phyloP scores from a whole-genome alignment of 106 monocot genomes.

The Dioscorea alata region DNA sequence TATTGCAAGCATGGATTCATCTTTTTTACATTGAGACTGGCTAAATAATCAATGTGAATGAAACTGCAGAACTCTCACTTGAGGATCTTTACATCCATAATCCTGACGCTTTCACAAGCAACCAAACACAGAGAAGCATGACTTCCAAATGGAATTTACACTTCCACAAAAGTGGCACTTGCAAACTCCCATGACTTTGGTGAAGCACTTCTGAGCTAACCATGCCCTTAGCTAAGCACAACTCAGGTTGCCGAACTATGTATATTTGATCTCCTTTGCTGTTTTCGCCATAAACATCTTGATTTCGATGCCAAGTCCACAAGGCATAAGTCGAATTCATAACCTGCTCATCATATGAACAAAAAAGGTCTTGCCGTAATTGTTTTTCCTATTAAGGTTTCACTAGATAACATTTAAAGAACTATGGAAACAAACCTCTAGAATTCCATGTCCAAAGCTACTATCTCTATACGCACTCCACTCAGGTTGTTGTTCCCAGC shows the following conservation, averaged over 20 bases:
- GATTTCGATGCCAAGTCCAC: conserved; percentile 94
- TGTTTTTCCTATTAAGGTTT: too few relatives aligned
- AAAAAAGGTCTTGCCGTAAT: background rate
- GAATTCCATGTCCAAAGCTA: conserved; percentile 93
- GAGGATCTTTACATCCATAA: too few relatives aligned
- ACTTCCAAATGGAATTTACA: too few relatives aligned
- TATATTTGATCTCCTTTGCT: conserved; percentile 74
- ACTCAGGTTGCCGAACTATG: conserved; percentile 65
- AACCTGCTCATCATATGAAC: conserved; percentile 27
- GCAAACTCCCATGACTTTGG: too few relatives aligned
- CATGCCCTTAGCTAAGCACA: conserved; percentile 15
- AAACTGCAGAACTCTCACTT: too few relatives aligned
- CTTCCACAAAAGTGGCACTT: too few relatives aligned
- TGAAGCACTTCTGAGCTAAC: too few relatives aligned
- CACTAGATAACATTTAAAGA: background rate
- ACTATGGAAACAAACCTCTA: conserved; percentile 44
- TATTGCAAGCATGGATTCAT: too few relatives aligned
- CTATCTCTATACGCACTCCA: conserved; percentile 95
- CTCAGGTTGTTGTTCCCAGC: conserved; percentile 75
- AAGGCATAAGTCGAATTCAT: conserved; percentile 73
- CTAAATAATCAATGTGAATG: too few relatives aligned
- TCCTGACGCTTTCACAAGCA: too few relatives aligned
- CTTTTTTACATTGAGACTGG: too few relatives aligned
- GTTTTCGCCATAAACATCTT: conserved; percentile 44
- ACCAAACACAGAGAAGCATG: too few relatives aligned